Conservation (phyloP, 2,329 filamentous ascomycete species). For the Apiospora malaysiana region DNA sequence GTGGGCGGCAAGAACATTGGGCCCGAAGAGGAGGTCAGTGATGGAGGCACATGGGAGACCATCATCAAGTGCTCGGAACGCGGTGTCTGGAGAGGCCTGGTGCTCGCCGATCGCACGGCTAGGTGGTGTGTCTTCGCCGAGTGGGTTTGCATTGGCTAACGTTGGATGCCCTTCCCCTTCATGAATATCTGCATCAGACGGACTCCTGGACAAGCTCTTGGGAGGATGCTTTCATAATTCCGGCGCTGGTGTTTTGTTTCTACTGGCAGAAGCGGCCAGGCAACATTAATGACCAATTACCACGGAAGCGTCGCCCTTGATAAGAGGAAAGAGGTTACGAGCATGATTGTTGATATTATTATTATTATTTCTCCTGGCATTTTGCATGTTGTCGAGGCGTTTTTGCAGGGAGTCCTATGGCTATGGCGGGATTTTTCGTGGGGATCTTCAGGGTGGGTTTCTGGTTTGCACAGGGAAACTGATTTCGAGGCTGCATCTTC, state of each 20-base stretch:
- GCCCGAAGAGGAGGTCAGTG: conserved; percentile 63
- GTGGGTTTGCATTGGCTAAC: conserved; percentile 66
- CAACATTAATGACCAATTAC: conserved; percentile 2
- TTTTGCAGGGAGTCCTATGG: conserved; percentile 7
- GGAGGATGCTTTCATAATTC: neutral
- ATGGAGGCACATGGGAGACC: conserved; percentile 84
- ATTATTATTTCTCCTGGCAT: neutral
- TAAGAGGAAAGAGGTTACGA: neutral
- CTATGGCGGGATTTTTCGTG: neutral
- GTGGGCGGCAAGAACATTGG: conserved; percentile 43
- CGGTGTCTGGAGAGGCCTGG: conserved; percentile 80
- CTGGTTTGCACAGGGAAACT: conserved; percentile 12
- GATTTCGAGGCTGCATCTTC: conserved; percentile 14
- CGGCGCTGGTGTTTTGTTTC: conserved; percentile 8
- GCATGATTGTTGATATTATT: neutral
- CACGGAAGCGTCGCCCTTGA: neutral
- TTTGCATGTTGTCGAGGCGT: conserved; percentile 16
- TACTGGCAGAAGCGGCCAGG: neutral
- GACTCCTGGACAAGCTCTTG: neutral
- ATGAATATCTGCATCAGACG: neutral
- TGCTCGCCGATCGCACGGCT: conserved; percentile 82
- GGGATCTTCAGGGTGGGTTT: conserved; percentile 10
- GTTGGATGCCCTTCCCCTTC: neutral
- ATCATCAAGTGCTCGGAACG: conserved; percentile 88
- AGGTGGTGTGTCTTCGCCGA: conserved; percentile 93